These are phyloP conservation scores for Hypoxylon fragiforme DNA, from an alignment of 495 filamentous ascomycete species.

Conservation along the genomic window DNA sequence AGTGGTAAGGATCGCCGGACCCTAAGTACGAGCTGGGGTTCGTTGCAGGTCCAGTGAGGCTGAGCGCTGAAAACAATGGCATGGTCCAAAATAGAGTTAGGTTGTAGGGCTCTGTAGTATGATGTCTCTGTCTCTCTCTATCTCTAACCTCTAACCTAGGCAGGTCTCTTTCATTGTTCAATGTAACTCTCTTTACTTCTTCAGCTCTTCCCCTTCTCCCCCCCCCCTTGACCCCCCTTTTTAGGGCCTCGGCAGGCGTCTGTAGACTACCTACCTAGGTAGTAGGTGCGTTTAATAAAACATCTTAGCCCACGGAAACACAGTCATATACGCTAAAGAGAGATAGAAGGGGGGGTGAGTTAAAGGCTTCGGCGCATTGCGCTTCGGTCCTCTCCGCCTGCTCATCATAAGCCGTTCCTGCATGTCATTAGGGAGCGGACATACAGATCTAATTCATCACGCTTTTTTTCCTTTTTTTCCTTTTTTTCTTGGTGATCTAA, in stretches of 20 bases:
- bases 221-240: no score
- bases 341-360: no score
- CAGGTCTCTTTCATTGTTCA: no score
- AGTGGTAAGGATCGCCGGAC: constrained; percentile 32
- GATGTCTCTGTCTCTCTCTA: background rate
- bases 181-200: no score
- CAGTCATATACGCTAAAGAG: no score
- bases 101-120: constrained; percentile 17
- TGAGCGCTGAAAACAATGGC: constrained; percentile 35
- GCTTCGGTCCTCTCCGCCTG: constrained; percentile 30
- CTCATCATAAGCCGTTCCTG: constrained; percentile 1
- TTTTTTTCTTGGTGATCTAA: no score
- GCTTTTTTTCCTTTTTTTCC: no score
- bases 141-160: background rate
- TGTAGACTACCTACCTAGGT: no score
- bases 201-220: no score
- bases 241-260: no score
- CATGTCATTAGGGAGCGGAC: constrained; percentile 6
- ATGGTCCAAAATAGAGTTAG: constrained; percentile 12
- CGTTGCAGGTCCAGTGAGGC: constrained; percentile 31
- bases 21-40: constrained; percentile 26
- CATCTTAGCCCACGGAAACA: no score
- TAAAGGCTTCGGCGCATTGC: constrained; percentile 24
- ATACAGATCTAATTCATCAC: constrained; percentile 3
- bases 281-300: no score